Conservation (phyloP, 78 protist species). For the Monosiga brevicollis region DNA sequence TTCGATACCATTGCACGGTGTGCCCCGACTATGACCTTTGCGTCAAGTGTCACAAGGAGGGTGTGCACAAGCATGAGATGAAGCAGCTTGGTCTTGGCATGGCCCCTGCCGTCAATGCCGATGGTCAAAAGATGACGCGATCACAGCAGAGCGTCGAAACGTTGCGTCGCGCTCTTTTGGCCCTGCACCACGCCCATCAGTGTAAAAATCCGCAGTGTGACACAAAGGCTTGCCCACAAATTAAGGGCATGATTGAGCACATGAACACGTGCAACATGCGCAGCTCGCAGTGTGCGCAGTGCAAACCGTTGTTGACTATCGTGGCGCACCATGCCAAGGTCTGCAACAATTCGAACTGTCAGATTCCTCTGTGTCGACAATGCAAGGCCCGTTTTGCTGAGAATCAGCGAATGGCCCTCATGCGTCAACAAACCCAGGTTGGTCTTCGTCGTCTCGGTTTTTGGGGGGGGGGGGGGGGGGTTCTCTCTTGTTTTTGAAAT, state of each 20-base stretch:
- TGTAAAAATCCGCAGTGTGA: not conserved
- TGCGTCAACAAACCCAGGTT: no score
- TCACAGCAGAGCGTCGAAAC: not conserved
- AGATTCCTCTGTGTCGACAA: not conserved
- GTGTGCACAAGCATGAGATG: constrained; percentile 5
- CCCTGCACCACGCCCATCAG: constrained; percentile 14
- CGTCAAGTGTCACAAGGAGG: not conserved
- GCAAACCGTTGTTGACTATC: not conserved
- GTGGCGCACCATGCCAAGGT: constrained; percentile 18
- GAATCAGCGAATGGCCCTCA: no score
- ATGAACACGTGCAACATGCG: not conserved
- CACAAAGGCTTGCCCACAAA: not conserved
- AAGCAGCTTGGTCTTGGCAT: not conserved
- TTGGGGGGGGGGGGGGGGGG: no score
- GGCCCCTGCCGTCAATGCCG: not conserved
- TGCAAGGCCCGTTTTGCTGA: not conserved
- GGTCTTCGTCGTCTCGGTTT: no score
- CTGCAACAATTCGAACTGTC: not conserved
- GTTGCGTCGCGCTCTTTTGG: not conserved
- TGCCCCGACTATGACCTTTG: constrained; percentile 17
- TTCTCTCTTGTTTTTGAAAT: no score
- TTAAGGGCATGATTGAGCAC: constrained; percentile 12
- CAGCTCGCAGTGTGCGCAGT: constrained; percentile 8
- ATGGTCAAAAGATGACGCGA: not conserved
- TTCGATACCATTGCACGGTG: constrained; percentile 19